A percentile compares a stretch with the other conserved stretches of the same genome.
phyloP scores from a whole-genome alignment of 208 protist genomes.

The Tetramitus jugosus region DNA sequence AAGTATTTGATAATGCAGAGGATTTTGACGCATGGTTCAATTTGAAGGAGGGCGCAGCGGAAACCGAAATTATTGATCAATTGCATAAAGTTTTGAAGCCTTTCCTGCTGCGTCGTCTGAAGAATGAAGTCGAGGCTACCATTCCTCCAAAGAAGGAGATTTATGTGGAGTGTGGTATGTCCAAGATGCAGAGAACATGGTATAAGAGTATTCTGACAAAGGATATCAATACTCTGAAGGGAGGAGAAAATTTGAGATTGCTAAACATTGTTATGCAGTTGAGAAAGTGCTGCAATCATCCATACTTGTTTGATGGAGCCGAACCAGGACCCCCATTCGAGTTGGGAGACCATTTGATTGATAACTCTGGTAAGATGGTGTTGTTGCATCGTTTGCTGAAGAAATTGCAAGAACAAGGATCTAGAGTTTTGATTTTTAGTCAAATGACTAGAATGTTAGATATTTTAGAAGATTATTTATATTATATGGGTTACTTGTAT shows the following conservation, averaged over 20 bases:
- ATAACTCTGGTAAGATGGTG: conserved; percentile 28
- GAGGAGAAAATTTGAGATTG: conserved; percentile 46
- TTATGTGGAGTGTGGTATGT: conserved; percentile 82
- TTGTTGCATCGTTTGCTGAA: conserved; percentile 28
- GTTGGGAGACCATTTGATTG: background rate
- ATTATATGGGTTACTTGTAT: background rate
- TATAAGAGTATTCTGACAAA: conserved; percentile 87
- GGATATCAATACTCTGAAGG: conserved; percentile 75
- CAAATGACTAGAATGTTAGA: conserved; percentile 33
- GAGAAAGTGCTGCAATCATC: conserved; percentile 33
- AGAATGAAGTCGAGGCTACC: conserved; percentile 84
- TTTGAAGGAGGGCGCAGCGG: conserved; percentile 11
- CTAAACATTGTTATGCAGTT: conserved; percentile 75
- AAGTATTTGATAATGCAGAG: conserved; percentile 62
- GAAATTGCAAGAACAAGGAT: conserved; percentile 13
- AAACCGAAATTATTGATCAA: conserved; percentile 39
- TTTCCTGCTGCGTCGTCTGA: conserved; percentile 90
- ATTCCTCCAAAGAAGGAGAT: conserved; percentile 97
- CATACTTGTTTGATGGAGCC: conserved; percentile 47
- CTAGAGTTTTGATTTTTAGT: conserved; percentile 33
- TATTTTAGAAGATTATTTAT: conserved; percentile 27
- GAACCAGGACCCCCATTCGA: conserved; percentile 29
- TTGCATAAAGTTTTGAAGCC: conserved; percentile 67
- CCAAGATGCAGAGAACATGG: conserved; percentile 80
- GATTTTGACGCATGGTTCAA: conserved; percentile 68